These are phyloP conservation scores for Salix exigua DNA, from an alignment of 345 rosid genomes.

Conservation along the genomic window DNA sequence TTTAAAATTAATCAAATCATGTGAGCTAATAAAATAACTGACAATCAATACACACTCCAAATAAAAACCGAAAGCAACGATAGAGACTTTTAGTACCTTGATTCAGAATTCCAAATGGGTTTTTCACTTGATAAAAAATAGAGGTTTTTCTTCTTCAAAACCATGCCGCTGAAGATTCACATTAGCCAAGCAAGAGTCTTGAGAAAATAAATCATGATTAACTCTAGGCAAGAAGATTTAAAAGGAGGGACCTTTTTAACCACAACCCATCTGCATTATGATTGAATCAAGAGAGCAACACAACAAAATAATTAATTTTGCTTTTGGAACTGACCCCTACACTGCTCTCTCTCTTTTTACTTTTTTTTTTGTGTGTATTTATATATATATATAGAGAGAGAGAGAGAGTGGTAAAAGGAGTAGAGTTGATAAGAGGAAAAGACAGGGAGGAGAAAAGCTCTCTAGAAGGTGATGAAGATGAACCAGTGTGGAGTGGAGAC, in stretches of 20 bases:
- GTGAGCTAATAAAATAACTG: not conserved
- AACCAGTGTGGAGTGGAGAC: not conserved
- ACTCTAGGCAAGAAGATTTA: constrained; percentile 3
- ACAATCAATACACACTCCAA: constrained; percentile 9
- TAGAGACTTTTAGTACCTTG: constrained; percentile 18
- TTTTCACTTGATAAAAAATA: constrained; percentile 7
- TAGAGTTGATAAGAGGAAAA: not conserved
- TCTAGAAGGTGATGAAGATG: not conserved
- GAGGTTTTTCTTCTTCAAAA: not conserved
- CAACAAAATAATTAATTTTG: not conserved
- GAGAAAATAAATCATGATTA: constrained; percentile 33
- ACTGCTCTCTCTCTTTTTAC: not conserved
- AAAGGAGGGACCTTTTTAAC: not conserved
- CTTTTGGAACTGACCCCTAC: not conserved
- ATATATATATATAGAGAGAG: not conserved
- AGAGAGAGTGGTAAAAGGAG: not conserved
- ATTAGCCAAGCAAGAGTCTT: constrained; percentile 27
- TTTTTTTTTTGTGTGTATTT: too few relatives aligned
- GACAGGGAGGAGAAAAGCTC: not conserved
- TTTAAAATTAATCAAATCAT: not conserved
- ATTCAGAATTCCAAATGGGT: not conserved
- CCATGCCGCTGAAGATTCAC: not conserved
- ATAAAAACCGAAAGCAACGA: constrained; percentile 4
- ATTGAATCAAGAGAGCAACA: constrained; percentile 1
- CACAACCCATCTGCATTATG: constrained; percentile 5